Conservation (phyloP, 192 early-diverging fungal species). For the Gaertneriomyces sp. region DNA sequence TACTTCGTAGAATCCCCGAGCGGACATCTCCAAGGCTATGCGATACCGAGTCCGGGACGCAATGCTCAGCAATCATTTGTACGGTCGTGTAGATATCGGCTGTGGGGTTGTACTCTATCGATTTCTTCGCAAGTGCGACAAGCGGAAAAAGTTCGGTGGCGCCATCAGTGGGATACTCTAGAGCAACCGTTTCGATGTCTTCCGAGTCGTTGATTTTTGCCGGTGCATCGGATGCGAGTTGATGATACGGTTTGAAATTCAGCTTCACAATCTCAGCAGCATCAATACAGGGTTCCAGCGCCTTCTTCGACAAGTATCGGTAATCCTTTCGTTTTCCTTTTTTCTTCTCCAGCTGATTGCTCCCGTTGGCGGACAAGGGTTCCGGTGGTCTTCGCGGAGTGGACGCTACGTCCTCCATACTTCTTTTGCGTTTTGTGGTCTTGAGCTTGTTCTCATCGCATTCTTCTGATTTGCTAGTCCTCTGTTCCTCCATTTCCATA, state of each 20-base stretch:
- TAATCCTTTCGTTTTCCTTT: conserved; percentile 2
- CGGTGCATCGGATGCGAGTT: background rate
- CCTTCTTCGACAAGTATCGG: conserved; percentile 24
- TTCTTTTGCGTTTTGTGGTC: background rate
- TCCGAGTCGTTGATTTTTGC: background rate
- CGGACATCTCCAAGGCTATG: conserved; percentile 59
- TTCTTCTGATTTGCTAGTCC: background rate
- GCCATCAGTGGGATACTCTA: conserved; percentile 41
- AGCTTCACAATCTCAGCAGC: conserved; percentile 9
- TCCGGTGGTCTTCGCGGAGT: background rate
- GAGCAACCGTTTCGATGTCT: conserved; percentile 23
- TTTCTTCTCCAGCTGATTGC: background rate
- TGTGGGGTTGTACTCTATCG: conserved; percentile 78
- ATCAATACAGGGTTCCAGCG: conserved; percentile 25
- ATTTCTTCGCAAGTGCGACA: conserved; percentile 10
- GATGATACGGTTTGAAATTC: conserved; percentile 3
- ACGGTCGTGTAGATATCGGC: conserved; percentile 74
- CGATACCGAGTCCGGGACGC: conserved; percentile 40
- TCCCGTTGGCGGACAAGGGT: background rate
- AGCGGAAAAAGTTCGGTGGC: conserved; percentile 39
- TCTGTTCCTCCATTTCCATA: background rate
- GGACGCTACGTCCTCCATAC: background rate
- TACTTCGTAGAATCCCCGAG: conserved; percentile 66
- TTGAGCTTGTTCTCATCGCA: background rate
- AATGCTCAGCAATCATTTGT: conserved; percentile 63